Evolutionary conservation across 2,329 filamentous ascomycete genomes (phyloP), one percentile per base, ranked within the genome.

Genomic region (Emydomyces testavorans): DNA sequence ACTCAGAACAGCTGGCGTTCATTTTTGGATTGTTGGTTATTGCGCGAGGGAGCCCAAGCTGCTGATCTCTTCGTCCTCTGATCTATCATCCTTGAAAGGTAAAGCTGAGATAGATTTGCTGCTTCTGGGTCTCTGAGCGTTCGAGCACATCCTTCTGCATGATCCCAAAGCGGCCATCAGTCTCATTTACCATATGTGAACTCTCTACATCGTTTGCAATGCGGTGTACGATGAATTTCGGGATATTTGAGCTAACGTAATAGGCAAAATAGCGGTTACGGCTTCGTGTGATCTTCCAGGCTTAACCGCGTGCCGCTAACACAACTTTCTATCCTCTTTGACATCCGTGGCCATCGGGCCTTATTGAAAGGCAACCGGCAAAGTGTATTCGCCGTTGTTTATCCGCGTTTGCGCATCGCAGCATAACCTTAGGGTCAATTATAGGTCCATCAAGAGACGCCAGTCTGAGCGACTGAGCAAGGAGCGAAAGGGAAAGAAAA

Each of bases 351-450:
- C 40, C 45, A 23, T 20, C 35, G 29, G 35, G 37, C 48, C 35
- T 38, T 32, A 28, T 18, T 32, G 35, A 34, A 20, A 28, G n/a
- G 13, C 47, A 49, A 43, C 67, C 76, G 77, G 63, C 75, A 82
- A 79, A 63, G 73, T 80, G 79, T 79, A 83, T 80, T 84, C 80
- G 56, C 79, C 78, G 68, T 75, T 83, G 58, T 81, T 83, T 65
- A 71, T 81, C 64, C 75, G 77, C 62, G 70, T 76, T 59, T 70
- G 71, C 59, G 70, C 68, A 47, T 68, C 63, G 52, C 69, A 70
- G 58, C 65, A 71, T 60, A 68, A 71, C 52, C 64, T 72, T 31
- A 59, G 61, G 29, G 65, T 67, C 45, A 65, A 64, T 24, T 63
- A 67, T 48, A 70, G 66, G 54, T 65, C 61, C 21, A 66, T 73